Percentiles rank a stretch among this genome's conserved stretches.
Conservation (phyloP, 2,329 filamentous ascomycete genomes). For the Teratosphaeriaceae sp. region DNA sequence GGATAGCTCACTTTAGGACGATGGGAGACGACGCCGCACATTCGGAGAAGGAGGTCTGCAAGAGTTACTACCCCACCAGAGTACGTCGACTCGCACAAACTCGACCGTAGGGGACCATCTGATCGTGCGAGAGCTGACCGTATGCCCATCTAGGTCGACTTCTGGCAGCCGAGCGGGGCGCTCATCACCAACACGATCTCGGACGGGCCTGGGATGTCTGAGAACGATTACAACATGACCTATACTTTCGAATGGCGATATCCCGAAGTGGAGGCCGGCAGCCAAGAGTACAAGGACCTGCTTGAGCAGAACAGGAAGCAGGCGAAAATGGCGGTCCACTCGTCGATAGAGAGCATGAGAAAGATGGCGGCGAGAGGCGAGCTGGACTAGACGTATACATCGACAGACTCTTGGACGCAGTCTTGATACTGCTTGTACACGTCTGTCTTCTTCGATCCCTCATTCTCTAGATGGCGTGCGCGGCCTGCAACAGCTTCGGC, state of each 20-base stretch:
- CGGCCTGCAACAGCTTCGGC: slow-evolving; percentile 55
- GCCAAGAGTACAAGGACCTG: slow-evolving; percentile 27
- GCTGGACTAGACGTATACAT: too few relatives aligned
- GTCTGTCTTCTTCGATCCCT: too few relatives aligned
- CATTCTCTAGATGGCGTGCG: slow-evolving; percentile 57
- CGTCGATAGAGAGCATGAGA: slow-evolving; percentile 36
- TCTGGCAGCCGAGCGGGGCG: slow-evolving; percentile 37
- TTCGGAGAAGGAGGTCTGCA: slow-evolving; percentile 33
- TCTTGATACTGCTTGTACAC: too few relatives aligned
- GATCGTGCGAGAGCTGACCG: neutral
- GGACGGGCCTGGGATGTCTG: slow-evolving; percentile 30
- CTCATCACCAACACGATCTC: slow-evolving; percentile 40
- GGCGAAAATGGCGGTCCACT: slow-evolving; percentile 38
- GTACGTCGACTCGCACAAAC: slow-evolving; percentile 18
- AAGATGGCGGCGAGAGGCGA: slow-evolving; percentile 30
- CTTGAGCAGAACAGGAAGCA: slow-evolving; percentile 22
- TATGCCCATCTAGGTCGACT: slow-evolving; percentile 34
- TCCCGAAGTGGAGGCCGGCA: slow-evolving; percentile 30
- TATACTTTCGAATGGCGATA: slow-evolving; percentile 41
- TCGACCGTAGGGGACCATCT: neutral
- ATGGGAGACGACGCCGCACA: slow-evolving; percentile 22
- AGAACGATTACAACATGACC: slow-evolving; percentile 37
- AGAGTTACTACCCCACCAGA: slow-evolving; percentile 34
- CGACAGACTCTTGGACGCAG: too few relatives aligned
- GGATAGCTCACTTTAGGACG: slow-evolving; percentile 36